phyloP scores from a whole-genome alignment of 2,329 filamentous ascomycete species.

The Neonectria coccinea region DNA sequence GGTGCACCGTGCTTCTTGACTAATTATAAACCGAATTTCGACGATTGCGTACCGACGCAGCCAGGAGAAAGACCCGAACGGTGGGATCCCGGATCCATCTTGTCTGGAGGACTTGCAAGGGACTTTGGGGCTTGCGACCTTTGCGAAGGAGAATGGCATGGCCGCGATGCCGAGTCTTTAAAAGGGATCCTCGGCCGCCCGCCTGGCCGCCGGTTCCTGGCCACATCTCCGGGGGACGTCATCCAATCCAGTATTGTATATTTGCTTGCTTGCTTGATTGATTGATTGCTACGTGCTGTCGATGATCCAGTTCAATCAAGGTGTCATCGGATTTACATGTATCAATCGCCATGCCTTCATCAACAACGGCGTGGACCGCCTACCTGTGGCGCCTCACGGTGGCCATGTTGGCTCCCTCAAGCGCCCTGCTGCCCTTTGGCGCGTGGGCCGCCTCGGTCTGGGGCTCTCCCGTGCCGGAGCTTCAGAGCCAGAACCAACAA shows the following conservation, averaged over 20 bases:
- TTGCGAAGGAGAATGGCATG: conserved; percentile 6
- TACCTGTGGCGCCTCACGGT: conserved; percentile 42
- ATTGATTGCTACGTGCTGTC: too few relatives aligned
- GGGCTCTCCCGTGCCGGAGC: conserved; percentile 42
- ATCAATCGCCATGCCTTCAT: conserved; percentile 34
- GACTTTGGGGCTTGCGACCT: conserved; percentile 6
- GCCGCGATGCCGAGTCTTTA: conserved; percentile 43
- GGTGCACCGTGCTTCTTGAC: conserved; percentile 46
- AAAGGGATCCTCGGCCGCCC: conserved; percentile 37
- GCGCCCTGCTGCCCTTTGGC: conserved; percentile 38
- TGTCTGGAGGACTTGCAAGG: conserved; percentile 7
- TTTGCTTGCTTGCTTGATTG: too few relatives aligned
- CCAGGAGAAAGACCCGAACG: conserved; percentile 11
- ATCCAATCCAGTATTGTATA: conserved; percentile 12
- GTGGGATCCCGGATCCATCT: conserved; percentile 20
- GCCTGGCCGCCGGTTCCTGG: conserved; percentile 28
- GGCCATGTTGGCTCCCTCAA: conserved; percentile 41
- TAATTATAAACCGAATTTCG: conserved; percentile 41
- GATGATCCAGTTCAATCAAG: too few relatives aligned
- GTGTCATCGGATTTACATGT: neutral
- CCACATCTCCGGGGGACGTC: conserved; percentile 33
- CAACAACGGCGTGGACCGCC: conserved; percentile 37
- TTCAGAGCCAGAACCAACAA: conserved; percentile 31
- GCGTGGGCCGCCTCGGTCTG: conserved; percentile 44
- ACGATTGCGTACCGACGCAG: conserved; percentile 33